phyloP scores from a whole-genome alignment of 768 basidiomycete genomes.

The Xanthoconium purpureum region DNA sequence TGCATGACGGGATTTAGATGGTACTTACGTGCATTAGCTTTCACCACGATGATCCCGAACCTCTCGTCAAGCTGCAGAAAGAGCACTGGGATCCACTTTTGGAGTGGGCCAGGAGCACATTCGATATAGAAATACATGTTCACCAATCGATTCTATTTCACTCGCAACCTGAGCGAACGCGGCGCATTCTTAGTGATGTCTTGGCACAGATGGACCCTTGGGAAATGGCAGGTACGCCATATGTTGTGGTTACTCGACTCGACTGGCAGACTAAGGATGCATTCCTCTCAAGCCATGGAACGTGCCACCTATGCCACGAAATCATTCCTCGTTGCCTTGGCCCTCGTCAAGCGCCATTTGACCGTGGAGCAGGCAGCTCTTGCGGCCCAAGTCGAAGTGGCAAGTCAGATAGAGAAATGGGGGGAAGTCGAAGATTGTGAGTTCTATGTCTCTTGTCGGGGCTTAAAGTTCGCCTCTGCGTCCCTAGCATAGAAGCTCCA shows the following conservation, averaged over 20 bases:
- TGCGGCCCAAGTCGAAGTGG: constrained; percentile 88
- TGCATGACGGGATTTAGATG: not conserved
- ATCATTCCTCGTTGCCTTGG: constrained; percentile 85
- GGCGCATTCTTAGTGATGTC: constrained; percentile 52
- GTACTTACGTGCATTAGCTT: constrained; percentile 50
- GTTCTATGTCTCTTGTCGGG: constrained; percentile 32
- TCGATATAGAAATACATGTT: constrained; percentile 61
- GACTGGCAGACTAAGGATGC: not conserved
- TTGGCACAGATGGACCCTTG: constrained; percentile 70
- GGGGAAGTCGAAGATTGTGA: constrained; percentile 99
- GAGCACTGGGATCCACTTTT: constrained; percentile 88
- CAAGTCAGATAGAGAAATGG: constrained; percentile 95
- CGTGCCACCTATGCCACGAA: constrained; percentile 86
- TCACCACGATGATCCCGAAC: constrained; percentile 72
- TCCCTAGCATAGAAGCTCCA: not conserved
- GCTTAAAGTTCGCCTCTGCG: constrained; percentile 1
- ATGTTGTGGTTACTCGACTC: not conserved
- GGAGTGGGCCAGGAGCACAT: constrained; percentile 69
- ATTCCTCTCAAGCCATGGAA: constrained; percentile 68
- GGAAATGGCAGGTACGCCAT: constrained; percentile 80
- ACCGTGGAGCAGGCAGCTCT: constrained; percentile 81
- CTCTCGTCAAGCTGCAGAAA: constrained; percentile 73
- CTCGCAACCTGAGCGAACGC: constrained; percentile 68
- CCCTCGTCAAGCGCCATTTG: constrained; percentile 72
- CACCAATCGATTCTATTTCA: constrained; percentile 71